Conservation (phyloP, 2,329 filamentous ascomycete species). For the Ophiostoma himal-ulmi region DNA sequence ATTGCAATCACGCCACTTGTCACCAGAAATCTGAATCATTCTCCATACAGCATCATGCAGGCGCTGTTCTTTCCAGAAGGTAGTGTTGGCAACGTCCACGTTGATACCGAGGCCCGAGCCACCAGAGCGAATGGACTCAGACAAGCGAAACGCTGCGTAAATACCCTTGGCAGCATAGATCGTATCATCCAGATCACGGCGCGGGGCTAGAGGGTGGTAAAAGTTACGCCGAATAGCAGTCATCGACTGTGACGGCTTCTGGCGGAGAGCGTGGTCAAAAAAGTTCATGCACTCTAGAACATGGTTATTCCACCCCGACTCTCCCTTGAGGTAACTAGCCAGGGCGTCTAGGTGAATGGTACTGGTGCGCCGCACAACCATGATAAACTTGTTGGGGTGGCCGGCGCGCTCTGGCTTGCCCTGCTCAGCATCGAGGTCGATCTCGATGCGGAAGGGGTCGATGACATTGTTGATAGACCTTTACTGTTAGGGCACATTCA, state of each 20-base stretch:
- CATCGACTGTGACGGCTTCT: constrained; percentile 64
- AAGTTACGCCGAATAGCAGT: constrained; percentile 76
- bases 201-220: constrained; percentile 53
- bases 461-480: constrained; percentile 39
- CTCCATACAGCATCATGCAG: constrained; percentile 37
- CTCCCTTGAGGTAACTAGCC: constrained; percentile 57
- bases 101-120: constrained; percentile 70
- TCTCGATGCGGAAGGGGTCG: constrained; percentile 45
- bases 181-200: constrained; percentile 50
- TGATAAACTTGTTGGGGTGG: constrained; percentile 46
- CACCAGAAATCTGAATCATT: constrained; percentile 27
- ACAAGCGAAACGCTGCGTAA: constrained; percentile 77
- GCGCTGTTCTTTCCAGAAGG: constrained; percentile 63
- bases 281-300: constrained; percentile 80
- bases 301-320: constrained; percentile 55
- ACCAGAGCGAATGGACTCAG: constrained; percentile 44
- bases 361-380: constrained; percentile 61
- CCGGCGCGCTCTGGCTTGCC: constrained; percentile 32
- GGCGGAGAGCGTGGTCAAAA: constrained; percentile 80
- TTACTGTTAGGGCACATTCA: background rate
- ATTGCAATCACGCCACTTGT: constrained; percentile 28
- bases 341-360: constrained; percentile 63
- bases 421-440: constrained; percentile 69
- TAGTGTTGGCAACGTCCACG: constrained; percentile 84
- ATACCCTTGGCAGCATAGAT: constrained; percentile 77